phyloP scores from a whole-genome alignment of 169 alveolate species.

The Cyclospora cayetanensis region DNA sequence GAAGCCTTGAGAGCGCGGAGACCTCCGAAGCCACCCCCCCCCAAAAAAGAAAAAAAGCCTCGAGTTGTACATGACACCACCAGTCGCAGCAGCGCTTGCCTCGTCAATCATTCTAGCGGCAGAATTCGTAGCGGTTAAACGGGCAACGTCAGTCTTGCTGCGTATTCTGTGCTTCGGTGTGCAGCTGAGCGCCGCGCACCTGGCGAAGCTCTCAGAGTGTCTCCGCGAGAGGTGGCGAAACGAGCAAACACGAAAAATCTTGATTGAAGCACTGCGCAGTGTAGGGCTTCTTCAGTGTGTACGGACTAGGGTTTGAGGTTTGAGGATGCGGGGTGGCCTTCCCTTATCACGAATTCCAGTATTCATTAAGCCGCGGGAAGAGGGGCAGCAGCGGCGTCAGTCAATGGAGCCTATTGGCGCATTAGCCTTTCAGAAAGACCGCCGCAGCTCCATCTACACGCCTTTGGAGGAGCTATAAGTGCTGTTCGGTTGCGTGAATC shows the following conservation, averaged over 20 bases:
- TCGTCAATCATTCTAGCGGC: neutral
- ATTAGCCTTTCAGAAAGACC: too few relatives aligned
- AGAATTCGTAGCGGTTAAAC: neutral
- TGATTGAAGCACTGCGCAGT: neutral
- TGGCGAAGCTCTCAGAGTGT: neutral
- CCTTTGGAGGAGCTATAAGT: too few relatives aligned
- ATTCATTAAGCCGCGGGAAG: neutral
- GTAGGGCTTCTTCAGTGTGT: neutral
- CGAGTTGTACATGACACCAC: neutral
- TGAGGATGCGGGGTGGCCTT: neutral
- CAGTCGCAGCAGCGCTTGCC: neutral
- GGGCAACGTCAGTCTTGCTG: neutral
- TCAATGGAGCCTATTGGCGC: neutral
- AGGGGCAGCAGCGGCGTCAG: neutral
- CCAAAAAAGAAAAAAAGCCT: neutral
- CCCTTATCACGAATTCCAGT: too few relatives aligned
- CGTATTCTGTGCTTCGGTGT: neutral
- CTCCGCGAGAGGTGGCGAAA: neutral
- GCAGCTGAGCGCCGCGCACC: conserved; percentile 13
- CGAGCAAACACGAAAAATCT: neutral
- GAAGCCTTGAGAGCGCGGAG: neutral
- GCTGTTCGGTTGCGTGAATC: too few relatives aligned
- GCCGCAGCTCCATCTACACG: too few relatives aligned
- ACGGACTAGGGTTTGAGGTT: neutral
- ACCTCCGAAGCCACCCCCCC: neutral